phyloP scores from a whole-genome alignment of 805 yeast species.

The Candida xiaguanensis region DNA sequence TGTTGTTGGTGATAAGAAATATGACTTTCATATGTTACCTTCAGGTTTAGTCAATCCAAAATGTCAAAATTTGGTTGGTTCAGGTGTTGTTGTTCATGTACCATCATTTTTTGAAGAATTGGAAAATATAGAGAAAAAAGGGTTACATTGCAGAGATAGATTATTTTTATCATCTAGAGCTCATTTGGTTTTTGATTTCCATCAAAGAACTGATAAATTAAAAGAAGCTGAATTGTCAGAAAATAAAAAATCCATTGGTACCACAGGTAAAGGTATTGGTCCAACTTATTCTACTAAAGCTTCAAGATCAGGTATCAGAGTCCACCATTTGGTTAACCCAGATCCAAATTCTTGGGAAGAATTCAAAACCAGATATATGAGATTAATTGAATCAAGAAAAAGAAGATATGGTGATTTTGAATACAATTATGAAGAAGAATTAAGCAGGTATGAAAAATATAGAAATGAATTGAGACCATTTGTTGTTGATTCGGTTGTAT shows the following conservation, averaged over 20 bases:
- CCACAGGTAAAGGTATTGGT: slow-evolving; percentile 98
- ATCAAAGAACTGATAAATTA: slow-evolving; percentile 92
- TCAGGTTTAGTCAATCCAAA: slow-evolving; percentile 95
- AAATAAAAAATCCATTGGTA: slow-evolving; percentile 86
- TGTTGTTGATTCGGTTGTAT: slow-evolving; percentile 88
- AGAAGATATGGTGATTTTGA: slow-evolving; percentile 93
- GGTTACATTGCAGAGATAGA: slow-evolving; percentile 70
- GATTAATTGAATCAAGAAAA: slow-evolving; percentile 76
- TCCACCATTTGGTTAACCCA: slow-evolving; percentile 89
- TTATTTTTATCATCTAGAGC: slow-evolving; percentile 90
- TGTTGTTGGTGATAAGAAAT: slow-evolving; percentile 82
- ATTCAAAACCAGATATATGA: slow-evolving; percentile 71
- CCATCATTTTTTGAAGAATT: slow-evolving; percentile 91
- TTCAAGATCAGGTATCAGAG: slow-evolving; percentile 93
- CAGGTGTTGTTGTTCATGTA: slow-evolving; percentile 94
- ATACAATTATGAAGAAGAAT: slow-evolving; percentile 77
- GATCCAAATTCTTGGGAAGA: slow-evolving; percentile 92
- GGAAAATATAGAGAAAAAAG: slow-evolving; percentile 75
- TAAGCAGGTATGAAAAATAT: slow-evolving; percentile 69
- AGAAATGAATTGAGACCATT: slow-evolving; percentile 78
- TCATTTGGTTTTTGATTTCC: slow-evolving; percentile 96
- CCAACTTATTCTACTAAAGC: slow-evolving; percentile 98
- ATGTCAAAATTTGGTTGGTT: slow-evolving; percentile 86
- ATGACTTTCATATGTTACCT: slow-evolving; percentile 98
- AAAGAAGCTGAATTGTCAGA: slow-evolving; percentile 86